phyloP scores from a whole-genome alignment of 768 basidiomycete genomes.

The Boletus reticuloceps region DNA sequence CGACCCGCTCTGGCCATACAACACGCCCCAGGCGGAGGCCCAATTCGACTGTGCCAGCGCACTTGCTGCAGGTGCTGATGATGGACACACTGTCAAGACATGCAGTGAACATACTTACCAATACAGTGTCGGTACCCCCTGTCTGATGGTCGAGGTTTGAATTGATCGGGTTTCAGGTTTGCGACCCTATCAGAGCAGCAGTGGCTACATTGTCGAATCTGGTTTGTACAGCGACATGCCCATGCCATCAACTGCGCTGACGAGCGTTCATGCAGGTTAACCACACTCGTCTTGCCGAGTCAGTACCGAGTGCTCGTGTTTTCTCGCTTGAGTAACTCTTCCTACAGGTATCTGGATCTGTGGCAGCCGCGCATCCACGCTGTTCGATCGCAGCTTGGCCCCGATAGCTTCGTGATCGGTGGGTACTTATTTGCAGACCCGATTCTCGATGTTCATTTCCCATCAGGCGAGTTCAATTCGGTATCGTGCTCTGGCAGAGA shows the following conservation, averaged over 20 bases:
- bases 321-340: background rate
- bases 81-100: constrained; percentile 39
- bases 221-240: constrained; percentile 24
- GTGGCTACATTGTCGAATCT: constrained; percentile 51
- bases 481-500: constrained; percentile 51
- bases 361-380: constrained; percentile 53
- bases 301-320: constrained; percentile 8
- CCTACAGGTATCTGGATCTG: constrained; percentile 47
- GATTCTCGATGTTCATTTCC: background rate
- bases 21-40: constrained; percentile 35
- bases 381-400: constrained; percentile 46
- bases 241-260: background rate
- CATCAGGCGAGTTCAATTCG: constrained; percentile 52
- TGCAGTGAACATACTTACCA: constrained; percentile 54
- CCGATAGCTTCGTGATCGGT: constrained; percentile 50
- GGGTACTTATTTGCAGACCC: background rate
- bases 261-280: constrained; percentile 39
- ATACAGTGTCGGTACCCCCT: constrained; percentile 40
- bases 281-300: constrained; percentile 50
- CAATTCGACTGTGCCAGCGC: constrained; percentile 48
- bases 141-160: constrained; percentile 37
- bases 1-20: constrained; percentile 52
- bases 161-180: constrained; percentile 18
- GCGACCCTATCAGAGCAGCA: constrained; percentile 32
- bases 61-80: constrained; percentile 44